A percentile compares a stretch with the other conserved stretches of the same genome.
Evolutionary conservation across 495 filamentous ascomycete genomes (phyloP).

Genomic region (Daldinia bambusicola): DNA sequence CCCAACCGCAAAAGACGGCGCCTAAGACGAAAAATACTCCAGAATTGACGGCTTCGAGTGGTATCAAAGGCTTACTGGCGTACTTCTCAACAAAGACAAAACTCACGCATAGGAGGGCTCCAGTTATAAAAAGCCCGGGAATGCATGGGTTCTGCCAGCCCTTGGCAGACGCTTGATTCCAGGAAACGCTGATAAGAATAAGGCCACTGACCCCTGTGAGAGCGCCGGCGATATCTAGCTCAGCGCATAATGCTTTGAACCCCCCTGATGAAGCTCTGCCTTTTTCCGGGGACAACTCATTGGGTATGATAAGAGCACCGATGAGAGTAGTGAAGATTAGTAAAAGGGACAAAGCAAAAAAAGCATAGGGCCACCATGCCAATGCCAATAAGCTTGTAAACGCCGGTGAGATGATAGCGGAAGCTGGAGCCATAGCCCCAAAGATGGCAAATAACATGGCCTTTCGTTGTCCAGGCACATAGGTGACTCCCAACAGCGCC

Average conservation of each 20-base stretch:
- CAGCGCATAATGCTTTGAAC: constrained; percentile 39
- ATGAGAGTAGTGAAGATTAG: constrained; percentile 55
- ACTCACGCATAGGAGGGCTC: constrained; percentile 58
- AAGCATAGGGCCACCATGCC: constrained; percentile 75
- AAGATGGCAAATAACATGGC: constrained; percentile 74
- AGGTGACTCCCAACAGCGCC: constrained; percentile 68
- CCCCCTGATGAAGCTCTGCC: constrained; percentile 17
- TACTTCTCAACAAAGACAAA: constrained; percentile 66
- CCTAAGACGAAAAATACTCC: constrained; percentile 66
- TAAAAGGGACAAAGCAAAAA: constrained; percentile 64
- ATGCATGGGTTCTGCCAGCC: constrained; percentile 67
- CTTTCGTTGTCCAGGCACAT: constrained; percentile 65
- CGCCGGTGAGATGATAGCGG: constrained; percentile 62
- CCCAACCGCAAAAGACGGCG: constrained; percentile 69
- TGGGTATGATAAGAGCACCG: constrained; percentile 62
- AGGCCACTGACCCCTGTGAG: constrained; percentile 65
- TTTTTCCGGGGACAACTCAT: constrained; percentile 55
- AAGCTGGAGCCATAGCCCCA: constrained; percentile 70
- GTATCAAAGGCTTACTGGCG: constrained; percentile 64
- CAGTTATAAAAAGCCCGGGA: constrained; percentile 64
- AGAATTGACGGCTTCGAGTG: constrained; percentile 60
- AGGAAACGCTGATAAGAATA: constrained; percentile 67
- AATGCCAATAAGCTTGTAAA: constrained; percentile 65
- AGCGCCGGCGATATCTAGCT: constrained; percentile 65
- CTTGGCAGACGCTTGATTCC: constrained; percentile 69